Evolutionary conservation across 371 early-diverging fungal species (phyloP), one percentile per base, ranked within the genome.

Genomic region (Dinochytrium kinnereticum): DNA sequence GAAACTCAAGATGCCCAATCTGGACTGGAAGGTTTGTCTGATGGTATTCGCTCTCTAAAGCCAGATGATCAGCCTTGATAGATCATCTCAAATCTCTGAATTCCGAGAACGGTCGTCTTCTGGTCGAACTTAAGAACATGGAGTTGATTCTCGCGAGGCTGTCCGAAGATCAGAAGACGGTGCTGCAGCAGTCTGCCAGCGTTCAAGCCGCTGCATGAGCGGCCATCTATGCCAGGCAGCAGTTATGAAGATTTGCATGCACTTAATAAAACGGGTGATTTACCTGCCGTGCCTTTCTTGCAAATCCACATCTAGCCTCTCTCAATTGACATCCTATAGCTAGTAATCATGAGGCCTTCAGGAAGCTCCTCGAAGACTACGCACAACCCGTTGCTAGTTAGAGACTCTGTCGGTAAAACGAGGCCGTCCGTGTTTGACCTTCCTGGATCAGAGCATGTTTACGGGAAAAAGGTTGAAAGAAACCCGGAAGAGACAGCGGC

Each of bases 391-490:
- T 69, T 86, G 51, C 75, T 86, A 19, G 84, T 87, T 39, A 80
- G 81, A 66, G 75, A 73, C 44, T 65, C 59, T 0, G 85, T 85
- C 2, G 87, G 87, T 21, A 82, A 86, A 69, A 76, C 81, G 3
- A 34, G 81, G 33, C 85, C 84, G 19, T 76, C 85, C 3, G 80
- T 80, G 5, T 85, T 79, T 65, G 79, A 81, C 44, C 76, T 87
- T 44, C 87, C 87, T 0, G 76, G 64, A 19, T 24, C 68, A 2
- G 73, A 77, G 31, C 85, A 86, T 53, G 79, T 84, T 15, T 87
- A 86, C 69, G 87, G 87, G n/a, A 83, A 83, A 69, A 76, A 57
- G 31, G 71, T 85, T 15, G 84, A 83, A 19, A 31, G 85, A 2
- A 68, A 82, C 53, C 82, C 82, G 0, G 72, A 77, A 44, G 87